phyloP scores from a whole-genome alignment of 192 early-diverging fungal species.

The Backusella morwellensis region DNA sequence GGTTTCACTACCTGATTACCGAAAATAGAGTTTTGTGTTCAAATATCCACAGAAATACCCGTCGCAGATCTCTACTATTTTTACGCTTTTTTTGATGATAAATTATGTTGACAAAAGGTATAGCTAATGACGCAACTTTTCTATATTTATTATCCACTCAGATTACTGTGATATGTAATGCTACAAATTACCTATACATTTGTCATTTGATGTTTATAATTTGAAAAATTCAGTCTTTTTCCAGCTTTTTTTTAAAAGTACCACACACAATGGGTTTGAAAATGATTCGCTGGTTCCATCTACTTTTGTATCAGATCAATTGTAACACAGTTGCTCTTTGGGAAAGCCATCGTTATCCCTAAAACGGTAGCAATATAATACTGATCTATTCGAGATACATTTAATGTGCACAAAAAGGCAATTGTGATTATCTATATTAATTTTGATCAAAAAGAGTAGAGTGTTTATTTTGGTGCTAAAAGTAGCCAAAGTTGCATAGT shows the following conservation, averaged over 20 bases:
- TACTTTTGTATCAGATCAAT: background rate
- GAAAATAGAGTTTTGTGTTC: constrained; percentile 3
- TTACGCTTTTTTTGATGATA: background rate
- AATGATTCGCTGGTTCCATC: background rate
- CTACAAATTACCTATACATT: no score
- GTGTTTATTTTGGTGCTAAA: no score
- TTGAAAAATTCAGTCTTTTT: background rate
- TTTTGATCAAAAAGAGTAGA: no score
- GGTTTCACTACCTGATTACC: background rate
- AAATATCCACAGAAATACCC: background rate
- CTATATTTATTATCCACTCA: background rate
- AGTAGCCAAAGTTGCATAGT: no score
- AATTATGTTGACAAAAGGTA: background rate
- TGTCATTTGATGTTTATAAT: no score
- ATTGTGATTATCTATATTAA: no score
- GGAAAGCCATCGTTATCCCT: background rate
- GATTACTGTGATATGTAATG: no score
- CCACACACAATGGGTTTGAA: background rate
- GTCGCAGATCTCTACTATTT: background rate
- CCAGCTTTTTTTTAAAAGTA: background rate
- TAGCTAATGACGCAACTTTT: background rate
- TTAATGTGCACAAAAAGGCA: no score
- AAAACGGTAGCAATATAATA: background rate
- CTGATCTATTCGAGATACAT: no score
- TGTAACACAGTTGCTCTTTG: background rate